phyloP scores from a whole-genome alignment of 2,329 filamentous ascomycete genomes.

The Calonectria pauciramosa region DNA sequence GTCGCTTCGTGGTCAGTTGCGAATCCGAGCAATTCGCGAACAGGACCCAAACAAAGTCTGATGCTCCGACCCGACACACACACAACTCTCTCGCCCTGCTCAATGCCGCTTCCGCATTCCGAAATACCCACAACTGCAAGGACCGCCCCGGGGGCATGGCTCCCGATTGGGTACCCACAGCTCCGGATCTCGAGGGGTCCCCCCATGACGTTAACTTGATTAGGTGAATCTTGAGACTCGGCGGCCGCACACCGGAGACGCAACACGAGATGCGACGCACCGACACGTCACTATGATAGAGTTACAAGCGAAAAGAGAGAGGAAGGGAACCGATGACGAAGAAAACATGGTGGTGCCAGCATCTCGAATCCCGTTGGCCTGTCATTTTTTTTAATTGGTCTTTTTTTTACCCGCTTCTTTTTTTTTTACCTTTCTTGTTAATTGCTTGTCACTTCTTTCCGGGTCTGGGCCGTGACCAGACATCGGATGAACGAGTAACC shows the following conservation, averaged over 20 bases:
- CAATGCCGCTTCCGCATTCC: neutral
- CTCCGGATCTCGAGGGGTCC: constrained; percentile 26
- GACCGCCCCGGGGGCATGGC: constrained; percentile 14
- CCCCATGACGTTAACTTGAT: constrained; percentile 26
- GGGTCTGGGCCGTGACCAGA: neutral
- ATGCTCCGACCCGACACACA: neutral
- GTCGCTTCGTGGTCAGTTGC: neutral
- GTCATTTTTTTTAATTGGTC: neutral
- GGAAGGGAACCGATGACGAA: neutral
- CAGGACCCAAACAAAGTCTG: neutral
- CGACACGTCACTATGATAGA: constrained; percentile 8
- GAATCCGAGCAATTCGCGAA: neutral
- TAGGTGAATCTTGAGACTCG: constrained; percentile 2
- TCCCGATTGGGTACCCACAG: constrained; percentile 35
- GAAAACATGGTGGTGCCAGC: neutral
- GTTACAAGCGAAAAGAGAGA: neutral
- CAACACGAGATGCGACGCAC: constrained; percentile 5
- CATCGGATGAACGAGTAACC: constrained; percentile 8
- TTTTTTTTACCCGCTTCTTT: neutral
- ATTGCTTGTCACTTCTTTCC: neutral
- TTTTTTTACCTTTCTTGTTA: neutral
- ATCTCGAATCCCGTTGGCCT: neutral
- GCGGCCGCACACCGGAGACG: constrained; percentile 4
- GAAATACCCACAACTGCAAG: constrained; percentile 10
- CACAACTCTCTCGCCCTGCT: neutral